Base-by-base conservation (phyloP, 345 rosid species). In the Alliaria petiolata region DNA sequence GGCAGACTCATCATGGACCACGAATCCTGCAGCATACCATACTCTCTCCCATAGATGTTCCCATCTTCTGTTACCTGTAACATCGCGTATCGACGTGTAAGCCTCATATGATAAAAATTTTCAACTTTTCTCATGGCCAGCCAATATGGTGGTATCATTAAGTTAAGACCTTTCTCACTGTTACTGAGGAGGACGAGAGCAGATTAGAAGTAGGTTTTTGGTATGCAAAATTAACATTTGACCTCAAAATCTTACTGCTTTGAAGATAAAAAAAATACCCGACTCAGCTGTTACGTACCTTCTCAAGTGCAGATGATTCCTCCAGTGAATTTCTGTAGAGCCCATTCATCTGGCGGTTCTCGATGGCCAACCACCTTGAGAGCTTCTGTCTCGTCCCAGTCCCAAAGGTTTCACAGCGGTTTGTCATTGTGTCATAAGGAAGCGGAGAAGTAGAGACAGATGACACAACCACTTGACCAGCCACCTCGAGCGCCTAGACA, bases 391-490 rank as follows among this genome's bases (percentile, higher is more conserved):
- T 77, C 0, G 89, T 85, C 42, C 88, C 93, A 15, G 85, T 75
- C 38, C 98, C 96, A 57, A 89, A 84, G 40, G 95, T 89, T 83
- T 95, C 98, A 13, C 99, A 95, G 28, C 82, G 92, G 70, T 83
- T 85, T 28, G 96, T 75, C 97, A 88, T 82, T 61, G 96, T 75
- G 62, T 88, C 76, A 38, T 83, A 95, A 38, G 99, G 97, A 55
- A 95, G 93, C 2, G 97, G 97, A 5, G 97, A 93, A 34, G 87
- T 83, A 45, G 96, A 85, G 74, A 88, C 78, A n/a, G 90, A 75
- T 65, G 89, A 81, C 63, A 85, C 93, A 14, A 90, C 96, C 61
- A 95, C 98, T 82, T 89, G 93, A 78, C 99, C 93, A 35, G 98
- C 99, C 28, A 89, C 97, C 84, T 84, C 87, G 39, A 91, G 96